Percentiles rank a stretch among this genome's conserved stretches.
These are phyloP conservation scores for Colletotrichum camelliae DNA, from an alignment of 2,329 filamentous ascomycete species.

Conservation along the genomic window DNA sequence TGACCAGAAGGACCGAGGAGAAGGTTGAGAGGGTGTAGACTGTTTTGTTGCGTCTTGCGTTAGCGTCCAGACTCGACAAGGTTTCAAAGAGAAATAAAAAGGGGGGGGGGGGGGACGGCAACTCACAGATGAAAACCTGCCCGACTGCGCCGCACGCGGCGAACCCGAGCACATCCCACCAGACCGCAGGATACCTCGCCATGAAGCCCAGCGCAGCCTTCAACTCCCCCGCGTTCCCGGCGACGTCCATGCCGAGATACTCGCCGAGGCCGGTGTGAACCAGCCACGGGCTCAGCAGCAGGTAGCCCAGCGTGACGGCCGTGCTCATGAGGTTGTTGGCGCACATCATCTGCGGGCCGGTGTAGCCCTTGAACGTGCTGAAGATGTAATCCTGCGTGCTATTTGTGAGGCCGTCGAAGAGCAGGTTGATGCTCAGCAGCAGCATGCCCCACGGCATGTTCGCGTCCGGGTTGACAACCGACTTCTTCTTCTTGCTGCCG, in stretches of 20 bases:
- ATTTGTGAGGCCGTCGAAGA: slow-evolving; percentile 96
- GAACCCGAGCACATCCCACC: slow-evolving; percentile 89
- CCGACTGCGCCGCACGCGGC: slow-evolving; percentile 89
- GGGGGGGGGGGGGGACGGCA: background rate
- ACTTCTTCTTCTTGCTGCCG: slow-evolving; percentile 57
- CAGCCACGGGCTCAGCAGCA: slow-evolving; percentile 81
- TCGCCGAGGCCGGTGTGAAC: slow-evolving; percentile 68
- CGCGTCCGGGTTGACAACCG: slow-evolving; percentile 51
- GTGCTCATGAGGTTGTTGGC: slow-evolving; percentile 92
- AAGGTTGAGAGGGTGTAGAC: slow-evolving; percentile 94
- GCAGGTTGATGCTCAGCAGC: slow-evolving; percentile 84
- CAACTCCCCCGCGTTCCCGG: slow-evolving; percentile 76
- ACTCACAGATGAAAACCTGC: slow-evolving; percentile 90
- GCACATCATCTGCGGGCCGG: slow-evolving; percentile 99
- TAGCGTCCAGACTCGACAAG: background rate
- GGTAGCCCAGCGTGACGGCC: slow-evolving; percentile 75
- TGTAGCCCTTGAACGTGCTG: slow-evolving; percentile 76
- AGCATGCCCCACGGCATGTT: slow-evolving; percentile 81
- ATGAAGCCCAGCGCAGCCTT: slow-evolving; percentile 82
- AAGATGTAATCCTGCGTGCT: slow-evolving; percentile 97
- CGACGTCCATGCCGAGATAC: slow-evolving; percentile 70
- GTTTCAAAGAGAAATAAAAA: background rate
- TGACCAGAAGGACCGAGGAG: slow-evolving; percentile 89
- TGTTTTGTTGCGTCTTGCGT: slow-evolving; percentile 30
- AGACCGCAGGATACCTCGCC: slow-evolving; percentile 77